Percentiles rank a stretch among this genome's conserved stretches.
phyloP scores from a whole-genome alignment of 1,284 basidiomycete species.

The Trichosporon sp. region DNA sequence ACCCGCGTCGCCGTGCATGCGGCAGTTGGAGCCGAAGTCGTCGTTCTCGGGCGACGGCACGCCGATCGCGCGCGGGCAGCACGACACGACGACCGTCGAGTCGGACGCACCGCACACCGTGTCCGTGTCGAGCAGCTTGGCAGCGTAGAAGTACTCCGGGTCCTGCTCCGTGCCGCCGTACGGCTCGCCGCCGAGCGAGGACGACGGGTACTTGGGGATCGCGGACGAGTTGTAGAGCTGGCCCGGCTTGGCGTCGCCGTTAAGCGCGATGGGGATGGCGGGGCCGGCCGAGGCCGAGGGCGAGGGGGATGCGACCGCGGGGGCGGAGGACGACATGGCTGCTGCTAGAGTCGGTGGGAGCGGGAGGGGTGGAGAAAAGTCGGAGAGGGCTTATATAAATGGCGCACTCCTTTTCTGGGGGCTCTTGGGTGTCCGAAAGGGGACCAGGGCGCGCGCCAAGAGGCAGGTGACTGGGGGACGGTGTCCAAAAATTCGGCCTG shows the following conservation, averaged over 20 bases:
- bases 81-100: background rate
- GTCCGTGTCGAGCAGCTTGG: constrained; percentile 3
- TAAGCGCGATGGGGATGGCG: background rate
- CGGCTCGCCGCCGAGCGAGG: background rate
- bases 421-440: background rate
- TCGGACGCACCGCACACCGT: background rate
- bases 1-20: background rate
- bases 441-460: background rate
- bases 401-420: background rate
- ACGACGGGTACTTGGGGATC: background rate
- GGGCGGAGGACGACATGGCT: background rate
- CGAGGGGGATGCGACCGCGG: background rate
- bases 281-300: background rate
- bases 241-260: background rate
- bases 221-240: background rate
- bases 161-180: background rate
- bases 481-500: background rate
- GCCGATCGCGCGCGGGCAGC: background rate
- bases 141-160: background rate
- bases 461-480: background rate
- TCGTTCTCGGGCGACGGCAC: constrained; percentile 1
- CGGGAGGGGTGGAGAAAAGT: background rate
- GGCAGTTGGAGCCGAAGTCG: constrained; percentile 1
- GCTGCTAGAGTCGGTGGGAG: background rate
- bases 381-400: background rate